A percentile compares a stretch with the other conserved stretches of the same genome.
Conservation (phyloP, 2,329 filamentous ascomycete species). For the Paramyrothecium sp. region DNA sequence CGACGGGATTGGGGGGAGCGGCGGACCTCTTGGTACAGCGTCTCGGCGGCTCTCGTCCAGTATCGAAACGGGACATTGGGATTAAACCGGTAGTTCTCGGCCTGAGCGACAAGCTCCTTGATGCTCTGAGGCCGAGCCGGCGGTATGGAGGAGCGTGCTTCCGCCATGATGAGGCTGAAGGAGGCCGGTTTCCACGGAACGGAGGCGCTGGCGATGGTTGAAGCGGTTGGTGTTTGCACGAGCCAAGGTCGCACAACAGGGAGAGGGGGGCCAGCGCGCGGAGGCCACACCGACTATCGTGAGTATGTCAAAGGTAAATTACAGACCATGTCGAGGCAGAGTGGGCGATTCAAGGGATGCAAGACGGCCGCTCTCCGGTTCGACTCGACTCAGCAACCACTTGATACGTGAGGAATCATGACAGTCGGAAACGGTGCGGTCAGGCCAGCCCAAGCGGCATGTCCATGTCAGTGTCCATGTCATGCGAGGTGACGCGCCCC, state of each 20-base stretch:
- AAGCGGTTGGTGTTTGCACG: neutral
- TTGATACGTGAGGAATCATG: neutral
- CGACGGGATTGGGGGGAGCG: too few relatives aligned
- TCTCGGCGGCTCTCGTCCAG: conserved; percentile 80
- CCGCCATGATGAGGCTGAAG: conserved; percentile 18
- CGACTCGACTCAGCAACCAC: neutral
- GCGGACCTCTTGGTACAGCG: conserved; percentile 75
- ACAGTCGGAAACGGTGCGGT: too few relatives aligned
- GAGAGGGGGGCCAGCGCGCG: too few relatives aligned
- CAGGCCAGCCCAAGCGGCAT: too few relatives aligned
- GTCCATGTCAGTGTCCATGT: too few relatives aligned
- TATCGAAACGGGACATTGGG: conserved; percentile 71
- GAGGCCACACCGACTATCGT: too few relatives aligned
- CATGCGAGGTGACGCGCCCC: too few relatives aligned
- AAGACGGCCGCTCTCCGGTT: neutral
- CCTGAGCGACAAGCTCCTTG: conserved; percentile 73
- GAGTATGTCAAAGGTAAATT: too few relatives aligned
- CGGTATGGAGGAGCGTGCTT: conserved; percentile 25
- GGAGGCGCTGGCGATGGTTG: neutral
- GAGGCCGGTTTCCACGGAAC: neutral
- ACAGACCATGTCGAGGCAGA: too few relatives aligned
- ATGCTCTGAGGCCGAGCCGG: conserved; percentile 61
- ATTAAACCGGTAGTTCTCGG: conserved; percentile 80
- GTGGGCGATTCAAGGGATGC: neutral
- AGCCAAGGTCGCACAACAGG: too few relatives aligned